A percentile compares a stretch with the other conserved stretches of the same genome.
phyloP scores from a whole-genome alignment of 1,139 yeast genomes.

The Hyphopichia burtonii region DNA sequence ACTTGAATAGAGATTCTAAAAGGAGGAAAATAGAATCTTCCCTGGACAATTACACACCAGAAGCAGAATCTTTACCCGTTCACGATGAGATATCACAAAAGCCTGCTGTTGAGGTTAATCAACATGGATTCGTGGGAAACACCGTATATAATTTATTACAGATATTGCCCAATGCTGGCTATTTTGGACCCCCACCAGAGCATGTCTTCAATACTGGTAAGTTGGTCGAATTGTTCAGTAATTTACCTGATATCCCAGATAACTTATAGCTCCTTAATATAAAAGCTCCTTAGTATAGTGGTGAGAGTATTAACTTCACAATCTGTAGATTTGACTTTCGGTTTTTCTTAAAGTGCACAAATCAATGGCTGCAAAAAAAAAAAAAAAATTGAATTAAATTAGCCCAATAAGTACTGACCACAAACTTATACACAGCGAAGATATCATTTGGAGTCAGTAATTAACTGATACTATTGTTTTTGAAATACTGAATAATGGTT shows the following conservation, averaged over 20 bases:
- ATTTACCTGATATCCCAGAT: conserved; percentile 29
- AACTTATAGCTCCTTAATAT: conserved; percentile 1
- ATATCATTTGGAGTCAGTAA: no score
- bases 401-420: no score
- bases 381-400: background rate
- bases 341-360: background rate
- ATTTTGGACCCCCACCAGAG: conserved; percentile 42
- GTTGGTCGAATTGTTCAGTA: conserved; percentile 40
- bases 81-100: conserved; percentile 3
- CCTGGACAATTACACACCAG: conserved; percentile 9
- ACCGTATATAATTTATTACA: conserved; percentile 53
- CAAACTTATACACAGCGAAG: no score
- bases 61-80: conserved; percentile 9
- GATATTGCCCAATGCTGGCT: conserved; percentile 51
- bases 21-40: conserved; percentile 17
- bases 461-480: no score
- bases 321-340: no score
- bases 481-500: no score
- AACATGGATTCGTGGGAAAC: conserved; percentile 46
- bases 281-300: no score
- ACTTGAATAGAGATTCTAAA: conserved; percentile 17
- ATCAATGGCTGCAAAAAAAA: conserved; percentile 8
- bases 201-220: conserved; percentile 41
- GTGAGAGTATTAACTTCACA: no score
- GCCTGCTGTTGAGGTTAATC: conserved; percentile 8